Conservation (phyloP, 2,329 filamentous ascomycete species). For the Neofusicoccum sp. region DNA sequence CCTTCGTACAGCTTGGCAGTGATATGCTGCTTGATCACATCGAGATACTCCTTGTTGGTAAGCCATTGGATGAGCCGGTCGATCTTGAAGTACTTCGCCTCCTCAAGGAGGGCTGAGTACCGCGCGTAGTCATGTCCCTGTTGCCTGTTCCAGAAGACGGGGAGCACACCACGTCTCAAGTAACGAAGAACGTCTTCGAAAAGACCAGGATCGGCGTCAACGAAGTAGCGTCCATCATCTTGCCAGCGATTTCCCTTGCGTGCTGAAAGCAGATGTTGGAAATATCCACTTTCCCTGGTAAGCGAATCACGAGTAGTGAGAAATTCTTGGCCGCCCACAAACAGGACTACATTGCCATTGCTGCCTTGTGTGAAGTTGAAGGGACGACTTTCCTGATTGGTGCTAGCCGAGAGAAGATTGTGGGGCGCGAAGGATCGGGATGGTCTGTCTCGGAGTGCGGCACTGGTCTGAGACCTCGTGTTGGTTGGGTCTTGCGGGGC, state of each 20-base stretch:
- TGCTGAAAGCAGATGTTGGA: slow-evolving; percentile 29
- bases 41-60: not conserved
- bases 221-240: slow-evolving; percentile 37
- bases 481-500: not conserved
- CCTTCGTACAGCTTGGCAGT: not conserved
- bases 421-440: not conserved
- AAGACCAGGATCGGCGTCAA: slow-evolving; percentile 38
- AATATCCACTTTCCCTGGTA: slow-evolving; percentile 28
- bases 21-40: not conserved
- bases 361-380: not conserved
- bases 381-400: not conserved
- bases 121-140: slow-evolving; percentile 35
- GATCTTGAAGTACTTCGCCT: slow-evolving; percentile 39
- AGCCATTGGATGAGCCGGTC: not conserved
- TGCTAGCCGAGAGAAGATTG: not conserved
- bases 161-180: slow-evolving; percentile 36
- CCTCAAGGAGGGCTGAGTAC: slow-evolving; percentile 34
- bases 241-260: slow-evolving; percentile 27
- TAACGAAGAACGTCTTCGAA: slow-evolving; percentile 42
- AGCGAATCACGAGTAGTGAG: slow-evolving; percentile 27
- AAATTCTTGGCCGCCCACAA: slow-evolving; percentile 20
- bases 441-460: not conserved
- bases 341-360: not conserved
- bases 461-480: not conserved
- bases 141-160: slow-evolving; percentile 37